Evolutionary conservation across 129 eudicot species (phyloP).

Genomic region (Ambrosia trifida): DNA sequence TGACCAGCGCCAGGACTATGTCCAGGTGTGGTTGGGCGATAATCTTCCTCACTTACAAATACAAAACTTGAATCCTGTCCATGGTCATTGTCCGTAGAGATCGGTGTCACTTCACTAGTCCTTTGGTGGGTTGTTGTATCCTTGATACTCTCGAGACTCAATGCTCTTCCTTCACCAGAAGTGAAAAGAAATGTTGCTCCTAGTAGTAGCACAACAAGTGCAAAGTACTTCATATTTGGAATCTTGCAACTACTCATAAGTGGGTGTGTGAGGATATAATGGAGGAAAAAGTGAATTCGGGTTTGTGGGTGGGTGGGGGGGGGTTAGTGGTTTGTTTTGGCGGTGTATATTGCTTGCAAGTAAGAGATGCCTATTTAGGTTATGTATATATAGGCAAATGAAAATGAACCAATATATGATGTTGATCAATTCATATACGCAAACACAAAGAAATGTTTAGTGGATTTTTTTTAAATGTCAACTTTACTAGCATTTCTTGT

Average conservation of each 20-base stretch:
- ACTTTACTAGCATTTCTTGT: conserved; percentile 27
- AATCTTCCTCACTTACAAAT: conserved; percentile 12
- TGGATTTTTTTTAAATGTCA: conserved; percentile 21
- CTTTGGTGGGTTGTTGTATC: conserved; percentile 15
- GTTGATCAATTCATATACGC: conserved; percentile 23
- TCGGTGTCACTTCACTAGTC: not conserved
- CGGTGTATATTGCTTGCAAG: conserved; percentile 27
- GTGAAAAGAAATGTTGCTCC: conserved; percentile 25
- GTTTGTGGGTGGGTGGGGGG: conserved; percentile 1
- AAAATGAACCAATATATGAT: conserved; percentile 1
- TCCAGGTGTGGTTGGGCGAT: conserved; percentile 44
- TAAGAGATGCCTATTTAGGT: conserved; percentile 25
- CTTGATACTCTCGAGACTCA: conserved; percentile 10
- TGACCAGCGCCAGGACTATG: conserved; percentile 53
- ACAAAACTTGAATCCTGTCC: conserved; percentile 7
- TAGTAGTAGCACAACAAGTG: conserved; percentile 21
- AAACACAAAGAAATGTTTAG: conserved; percentile 6
- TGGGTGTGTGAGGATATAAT: conserved; percentile 4
- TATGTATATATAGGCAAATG: conserved; percentile 33
- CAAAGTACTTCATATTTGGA: conserved; percentile 21
- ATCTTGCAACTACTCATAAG: conserved; percentile 17
- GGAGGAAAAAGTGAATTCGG: not conserved
- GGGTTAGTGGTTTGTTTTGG: too few species aligned
- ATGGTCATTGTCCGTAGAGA: not conserved
- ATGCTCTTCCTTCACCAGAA: conserved; percentile 38